Percentiles rank a stretch among this genome's conserved stretches.
These are phyloP conservation scores for Davidsoniella neocaledoniae DNA, from an alignment of 2,329 filamentous ascomycete genomes.

Conservation along the genomic window DNA sequence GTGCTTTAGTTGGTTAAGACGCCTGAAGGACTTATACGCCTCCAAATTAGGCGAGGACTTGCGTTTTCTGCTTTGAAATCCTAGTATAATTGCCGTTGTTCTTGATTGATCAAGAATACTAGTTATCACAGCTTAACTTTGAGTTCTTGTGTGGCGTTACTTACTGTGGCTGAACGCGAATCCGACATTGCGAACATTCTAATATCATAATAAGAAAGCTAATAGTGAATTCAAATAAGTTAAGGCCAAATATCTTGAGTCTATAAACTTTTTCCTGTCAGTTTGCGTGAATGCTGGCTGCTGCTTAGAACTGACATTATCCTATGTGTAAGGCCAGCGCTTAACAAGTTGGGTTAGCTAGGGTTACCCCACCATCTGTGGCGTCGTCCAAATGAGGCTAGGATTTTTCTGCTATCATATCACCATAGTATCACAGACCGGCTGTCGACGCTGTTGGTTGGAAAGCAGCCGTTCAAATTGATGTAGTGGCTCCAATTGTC, in stretches of 20 bases:
- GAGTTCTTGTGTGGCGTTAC: too few relatives aligned
- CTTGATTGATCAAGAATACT: too few relatives aligned
- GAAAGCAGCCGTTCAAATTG: background rate
- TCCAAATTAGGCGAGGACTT: background rate
- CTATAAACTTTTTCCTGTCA: too few relatives aligned
- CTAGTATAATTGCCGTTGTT: background rate
- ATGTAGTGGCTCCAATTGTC: background rate
- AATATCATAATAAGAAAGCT: too few relatives aligned
- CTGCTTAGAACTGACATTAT: too few relatives aligned
- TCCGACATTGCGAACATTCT: too few relatives aligned
- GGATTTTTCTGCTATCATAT: constrained; percentile 5
- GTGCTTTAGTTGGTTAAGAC: background rate
- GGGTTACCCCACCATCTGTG: constrained; percentile 10
- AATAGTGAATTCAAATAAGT: too few relatives aligned
- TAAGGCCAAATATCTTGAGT: too few relatives aligned
- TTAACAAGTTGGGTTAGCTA: background rate
- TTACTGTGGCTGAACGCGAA: too few relatives aligned
- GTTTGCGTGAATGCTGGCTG: too few relatives aligned
- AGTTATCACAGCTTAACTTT: too few relatives aligned
- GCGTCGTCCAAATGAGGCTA: constrained; percentile 1
- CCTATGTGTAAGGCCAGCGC: too few relatives aligned
- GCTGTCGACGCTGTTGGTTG: background rate
- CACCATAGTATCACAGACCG: background rate
- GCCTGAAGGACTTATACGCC: background rate
- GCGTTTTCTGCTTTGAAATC: constrained; percentile 23